Percentiles rank a stretch among this genome's conserved stretches.
Evolutionary conservation across 768 basidiomycete species (phyloP).

Genomic region (Infundibulicybe gibba): DNA sequence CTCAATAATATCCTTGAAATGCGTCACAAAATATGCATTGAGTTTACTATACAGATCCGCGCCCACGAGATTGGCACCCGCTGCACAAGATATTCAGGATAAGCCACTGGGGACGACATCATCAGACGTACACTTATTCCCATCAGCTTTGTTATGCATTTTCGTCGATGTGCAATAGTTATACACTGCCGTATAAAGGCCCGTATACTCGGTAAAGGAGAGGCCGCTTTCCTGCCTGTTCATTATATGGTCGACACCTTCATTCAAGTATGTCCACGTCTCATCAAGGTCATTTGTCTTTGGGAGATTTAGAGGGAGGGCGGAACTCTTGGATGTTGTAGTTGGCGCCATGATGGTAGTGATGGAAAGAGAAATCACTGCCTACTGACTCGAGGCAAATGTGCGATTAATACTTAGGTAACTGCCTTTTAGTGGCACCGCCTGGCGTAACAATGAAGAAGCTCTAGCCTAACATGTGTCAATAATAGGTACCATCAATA

Average conservation of each 20-base stretch:
- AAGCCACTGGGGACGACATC: conserved; percentile 1
- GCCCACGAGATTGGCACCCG: conserved; percentile 96
- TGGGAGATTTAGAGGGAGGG: conserved; percentile 53
- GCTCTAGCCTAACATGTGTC: too few species aligned
- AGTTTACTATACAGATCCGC: conserved; percentile 96
- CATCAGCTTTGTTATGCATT: conserved; percentile 62
- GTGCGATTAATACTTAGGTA: too few species aligned
- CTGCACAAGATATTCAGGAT: conserved; percentile 29
- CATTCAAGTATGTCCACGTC: conserved; percentile 83
- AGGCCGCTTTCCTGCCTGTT: conserved; percentile 81
- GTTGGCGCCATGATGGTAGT: conserved; percentile 24
- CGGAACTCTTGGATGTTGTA: conserved; percentile 22
- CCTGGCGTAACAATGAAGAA: too few species aligned
- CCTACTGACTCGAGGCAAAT: too few species aligned
- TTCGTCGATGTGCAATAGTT: conserved; percentile 96
- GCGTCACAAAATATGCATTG: conserved; percentile 81
- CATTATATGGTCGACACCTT: conserved; percentile 90
- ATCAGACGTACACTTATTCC: conserved; percentile 62
- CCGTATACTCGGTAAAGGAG: conserved; percentile 70
- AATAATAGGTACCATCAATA: too few species aligned
- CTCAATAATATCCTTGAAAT: conserved; percentile 70
- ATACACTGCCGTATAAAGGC: conserved; percentile 88
- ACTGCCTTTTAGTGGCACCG: too few species aligned
- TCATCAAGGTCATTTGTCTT: conserved; percentile 75
- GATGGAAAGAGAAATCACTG: too few species aligned